Evolutionary conservation across 371 early-diverging fungal genomes (phyloP), one percentile per base, ranked within the genome.

Genomic region (Catenaria anguillulae): DNA sequence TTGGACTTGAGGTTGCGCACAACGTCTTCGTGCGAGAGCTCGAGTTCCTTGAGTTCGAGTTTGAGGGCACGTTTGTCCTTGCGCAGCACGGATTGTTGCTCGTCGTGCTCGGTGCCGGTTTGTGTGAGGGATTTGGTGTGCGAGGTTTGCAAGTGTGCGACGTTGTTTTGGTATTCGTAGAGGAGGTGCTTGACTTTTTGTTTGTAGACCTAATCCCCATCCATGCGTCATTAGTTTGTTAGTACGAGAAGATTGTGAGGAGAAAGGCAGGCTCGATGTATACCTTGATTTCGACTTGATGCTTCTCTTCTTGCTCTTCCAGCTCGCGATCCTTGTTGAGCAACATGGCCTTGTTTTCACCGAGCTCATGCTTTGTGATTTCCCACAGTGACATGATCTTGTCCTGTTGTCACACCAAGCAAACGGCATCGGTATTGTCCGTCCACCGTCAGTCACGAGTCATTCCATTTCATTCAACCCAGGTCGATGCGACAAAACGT

Each of bases 111-210:
- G 65, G 43, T 50, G n/a, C 5, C 66, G 24, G 68, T 73, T 73
- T 29, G 75, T 72, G 48, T 77, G 13, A 80, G 73, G 2, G 75
- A 73, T 19, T 76, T 65, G 61, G 77, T 76, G 31, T 75, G 74
- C 59, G 75, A 75, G 10, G 76, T 71, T 70, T 80, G 81, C 0
- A 80, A 70, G 60, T 78, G 78, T 12, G 79, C 78, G n/a, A 80
- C 72, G 63, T 77, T 78, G 73, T 78, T 78, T 65, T 80, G 81
- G 70, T 80, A 80, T 63, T 80, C 81, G 69, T 80, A 80, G 3
- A 80, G 72, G 37, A 80, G 71, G 62, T 80, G 81, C 67, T 80
- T 80, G 40, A 80, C 79, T 68, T 80, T 80, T 74, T 80, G 81
- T 60, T 80, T 80, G 71, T 80, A 80, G 33, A 78, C 77, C 78